Base-by-base conservation (phyloP, 2,329 filamentous ascomycete genomes). In the Arachnomyces sp. region DNA sequence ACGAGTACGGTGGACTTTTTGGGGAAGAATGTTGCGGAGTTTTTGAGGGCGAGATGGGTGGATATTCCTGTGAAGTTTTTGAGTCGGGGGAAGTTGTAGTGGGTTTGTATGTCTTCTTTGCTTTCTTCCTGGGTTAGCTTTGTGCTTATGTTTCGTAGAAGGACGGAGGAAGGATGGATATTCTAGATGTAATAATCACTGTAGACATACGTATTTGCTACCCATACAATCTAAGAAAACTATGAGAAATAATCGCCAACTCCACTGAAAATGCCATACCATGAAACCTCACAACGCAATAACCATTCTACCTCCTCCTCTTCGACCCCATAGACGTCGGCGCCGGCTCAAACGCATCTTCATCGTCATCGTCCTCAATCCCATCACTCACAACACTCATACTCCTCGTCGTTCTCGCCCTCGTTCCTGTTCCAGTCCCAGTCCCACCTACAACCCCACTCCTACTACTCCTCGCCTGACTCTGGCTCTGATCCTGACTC, bases 261-360 rank as follows among this genome's bases (percentile, higher is more conserved):
- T 5, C 5, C 21, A 25, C 21, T 5, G 9, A 25, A 5, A 25
- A 5, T 25, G 21, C 21, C 9, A 5, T 5, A 25, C 21, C 9
- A 25, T 25, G 5, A n/a, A n/a, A n/a, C n/a, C n/a, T n/a, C n/a
- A n/a, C n/a, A n/a, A n/a, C n/a, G n/a, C n/a, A n/a, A n/a, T 25
- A 25, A 5, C 21, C 9, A 5, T 9, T 43, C 42, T 53, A 57
- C 37, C 53, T 58, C 32, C 45, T 50, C 31, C 49, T 45, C 28
- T 41, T 43, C 15, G 44, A 44, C 25, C 49, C 52, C 41, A 48
- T 48, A 9, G 44, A 44, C 9, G 53, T 37, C 21, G 50, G 48
- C 15, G 50, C 47, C n/a, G 66, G 61, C 48, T 71, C 68, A 56
- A 71, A 71, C 9, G 65, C 68, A 55, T 70, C 67, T 13, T 66